Conservation (phyloP, 495 filamentous ascomycete species). For the Xylaria sp. region DNA sequence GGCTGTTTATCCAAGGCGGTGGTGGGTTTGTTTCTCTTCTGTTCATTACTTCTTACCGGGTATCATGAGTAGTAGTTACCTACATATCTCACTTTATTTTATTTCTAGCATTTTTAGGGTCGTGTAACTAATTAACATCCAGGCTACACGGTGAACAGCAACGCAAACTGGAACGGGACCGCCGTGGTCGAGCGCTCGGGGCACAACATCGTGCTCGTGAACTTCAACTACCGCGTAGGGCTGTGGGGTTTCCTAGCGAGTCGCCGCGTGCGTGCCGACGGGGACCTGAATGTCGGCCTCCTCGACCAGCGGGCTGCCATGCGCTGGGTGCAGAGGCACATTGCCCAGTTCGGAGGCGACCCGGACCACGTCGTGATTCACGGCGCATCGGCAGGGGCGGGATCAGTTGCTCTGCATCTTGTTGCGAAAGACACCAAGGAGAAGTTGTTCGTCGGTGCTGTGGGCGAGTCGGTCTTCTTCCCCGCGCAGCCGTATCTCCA, state of each 20-base stretch:
- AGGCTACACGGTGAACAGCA: slow-evolving; percentile 67
- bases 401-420: slow-evolving; percentile 69
- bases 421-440: slow-evolving; percentile 57
- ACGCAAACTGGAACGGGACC: slow-evolving; percentile 70
- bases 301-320: slow-evolving; percentile 72
- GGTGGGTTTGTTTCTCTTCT: slow-evolving; percentile 41
- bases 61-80: too few relatives aligned
- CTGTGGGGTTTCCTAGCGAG: slow-evolving; percentile 76
- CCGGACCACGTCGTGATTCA: slow-evolving; percentile 73
- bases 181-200: slow-evolving; percentile 65
- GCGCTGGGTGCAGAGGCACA: slow-evolving; percentile 73
- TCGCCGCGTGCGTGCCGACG: slow-evolving; percentile 58
- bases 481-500: slow-evolving; percentile 47
- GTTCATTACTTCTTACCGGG: too few relatives aligned
- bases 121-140: not conserved
- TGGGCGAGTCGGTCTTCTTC: slow-evolving; percentile 54
- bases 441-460: slow-evolving; percentile 48
- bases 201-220: slow-evolving; percentile 70
- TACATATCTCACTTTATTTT: too few relatives aligned
- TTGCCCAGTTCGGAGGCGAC: slow-evolving; percentile 75
- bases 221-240: slow-evolving; percentile 78
- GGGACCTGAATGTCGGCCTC: slow-evolving; percentile 71
- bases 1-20: slow-evolving; percentile 79
- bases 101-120: too few relatives aligned
- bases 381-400: slow-evolving; percentile 75